Evolutionary conservation across 2,329 filamentous ascomycete genomes (phyloP), one percentile per base, ranked within the genome.

Genomic region (Aphanoascus verrucosus): DNA sequence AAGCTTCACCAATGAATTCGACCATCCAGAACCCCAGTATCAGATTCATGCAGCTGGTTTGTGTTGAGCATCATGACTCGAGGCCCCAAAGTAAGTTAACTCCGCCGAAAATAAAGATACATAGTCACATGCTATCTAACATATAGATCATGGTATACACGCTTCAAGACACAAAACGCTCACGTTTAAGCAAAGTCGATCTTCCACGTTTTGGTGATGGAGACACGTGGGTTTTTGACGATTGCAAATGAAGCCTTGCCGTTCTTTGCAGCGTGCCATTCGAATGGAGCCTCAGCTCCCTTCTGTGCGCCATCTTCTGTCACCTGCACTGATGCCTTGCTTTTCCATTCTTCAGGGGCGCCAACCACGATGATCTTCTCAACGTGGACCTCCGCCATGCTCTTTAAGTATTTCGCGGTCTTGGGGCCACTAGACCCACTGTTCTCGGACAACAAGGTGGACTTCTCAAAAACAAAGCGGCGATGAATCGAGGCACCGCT

Each of bases 401-500:
- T 76, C 76, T 91, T 86, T 57, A 90, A 71, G 75, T 89, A 97
- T 34, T 79, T 77, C 38, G 84, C 83, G 14, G 82, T 80, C 69
- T 86, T 79, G 58, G 82, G 72, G 3, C 78, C 78, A 61, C 77
- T 78, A 49, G 66, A 67, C 62, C 79, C 80, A 5, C 85, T 75
- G 58, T 94, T 82, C n/a, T 77, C 77, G 0, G 86, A 90, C 4
- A 74, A 74, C n/a, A 97, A 73, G 0, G 74, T 75, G 14, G 77
- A 76, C 48, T 73, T 72, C 4, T 68, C 64, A 56, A 90, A 85
- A 20, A 73, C 74, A 71, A 98, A 96, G 56, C 75, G 77, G 55
- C 89, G 86, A 72, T 95, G 84, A 61, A 97, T 90, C 69, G 86
- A 95, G 57, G 88, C 88, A 9, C 90, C 91, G 58, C 82, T 75